Evolutionary conservation across 306 rosid genomes (phyloP).

Genomic region (Carpinus fangiana): DNA sequence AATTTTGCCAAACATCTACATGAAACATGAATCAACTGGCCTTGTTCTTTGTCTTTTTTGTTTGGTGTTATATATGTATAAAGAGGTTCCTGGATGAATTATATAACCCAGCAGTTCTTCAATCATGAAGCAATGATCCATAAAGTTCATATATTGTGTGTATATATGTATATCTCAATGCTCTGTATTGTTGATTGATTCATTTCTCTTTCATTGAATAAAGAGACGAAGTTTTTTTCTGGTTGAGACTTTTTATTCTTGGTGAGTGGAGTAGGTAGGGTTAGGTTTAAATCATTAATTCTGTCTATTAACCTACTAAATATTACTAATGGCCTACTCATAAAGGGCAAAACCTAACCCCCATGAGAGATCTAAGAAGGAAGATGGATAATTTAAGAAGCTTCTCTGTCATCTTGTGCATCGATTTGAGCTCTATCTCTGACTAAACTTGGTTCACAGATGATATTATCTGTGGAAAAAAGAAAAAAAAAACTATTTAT

Average conservation of each 20-base stretch:
- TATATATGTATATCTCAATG: neutral
- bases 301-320: neutral
- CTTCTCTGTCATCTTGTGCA: neutral
- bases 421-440: neutral
- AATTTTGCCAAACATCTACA: neutral
- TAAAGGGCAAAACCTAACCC: neutral
- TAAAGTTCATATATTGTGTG: neutral
- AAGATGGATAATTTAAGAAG: neutral
- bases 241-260: conserved; percentile 5
- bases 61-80: conserved; percentile 18
- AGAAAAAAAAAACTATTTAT: neutral
- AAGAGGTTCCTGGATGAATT: conserved; percentile 7
- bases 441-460: no score
- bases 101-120: conserved; percentile 15
- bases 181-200: neutral
- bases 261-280: conserved; percentile 10
- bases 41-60: conserved; percentile 25
- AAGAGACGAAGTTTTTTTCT: neutral
- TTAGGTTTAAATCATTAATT: neutral
- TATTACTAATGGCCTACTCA: neutral
- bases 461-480: neutral
- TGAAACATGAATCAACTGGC: neutral
- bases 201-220: neutral
- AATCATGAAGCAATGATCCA: conserved; percentile 39
- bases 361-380: neutral